Evolutionary conservation across 1,139 yeast genomes (phyloP), one percentile per base, ranked within the genome.

Genomic region (Blastobotrys capitulatus): DNA sequence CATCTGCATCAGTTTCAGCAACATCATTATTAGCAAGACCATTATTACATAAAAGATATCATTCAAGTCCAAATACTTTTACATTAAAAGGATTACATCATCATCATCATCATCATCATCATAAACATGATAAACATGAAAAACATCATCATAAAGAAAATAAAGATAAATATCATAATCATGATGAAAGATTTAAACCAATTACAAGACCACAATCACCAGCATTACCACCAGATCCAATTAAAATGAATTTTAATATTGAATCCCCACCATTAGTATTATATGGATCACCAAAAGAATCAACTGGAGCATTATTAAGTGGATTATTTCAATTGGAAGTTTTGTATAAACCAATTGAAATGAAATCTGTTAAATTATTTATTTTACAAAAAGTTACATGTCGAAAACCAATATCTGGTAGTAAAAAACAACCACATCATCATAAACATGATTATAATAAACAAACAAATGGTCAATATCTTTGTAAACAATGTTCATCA

Each of bases 201-300:
- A 13, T 6, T 12, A 39, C 51, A n/a, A 40, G 51, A 15, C 49
- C 49, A 29, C 39, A 20, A 2, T 42, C 46, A 10, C 49, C 49
- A 26, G 32, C 48, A 25, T 38, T 44, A 9, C 41, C 54, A 2
- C 52, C 54, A 13, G 44, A 46, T 7, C 54, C 53, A n/a, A 29
- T 44, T 13, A 50, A 79, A 31, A 72, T 90, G 27, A 66, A 80
- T 1, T 76, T 92, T 44, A 74, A 77, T 40, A 72, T 92, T 27
- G 98, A 92, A 64, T 83, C 95, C 0, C 97, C 98, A 0, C 98
- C 99, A 0, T 74, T 90, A 35, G 80, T 88, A 35, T 69, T 92
- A 51, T 90, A 85, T 62, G 98, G 98, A 0, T 69, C 76, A 2
- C 86, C 92, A 3, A 66, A 70, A 7, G 95, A 87, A 52, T 82